Evolutionary conservation across 345 rosid genomes (phyloP), one percentile per base, ranked within the genome.

Genomic region (Eucalyptus guilfoylei): DNA sequence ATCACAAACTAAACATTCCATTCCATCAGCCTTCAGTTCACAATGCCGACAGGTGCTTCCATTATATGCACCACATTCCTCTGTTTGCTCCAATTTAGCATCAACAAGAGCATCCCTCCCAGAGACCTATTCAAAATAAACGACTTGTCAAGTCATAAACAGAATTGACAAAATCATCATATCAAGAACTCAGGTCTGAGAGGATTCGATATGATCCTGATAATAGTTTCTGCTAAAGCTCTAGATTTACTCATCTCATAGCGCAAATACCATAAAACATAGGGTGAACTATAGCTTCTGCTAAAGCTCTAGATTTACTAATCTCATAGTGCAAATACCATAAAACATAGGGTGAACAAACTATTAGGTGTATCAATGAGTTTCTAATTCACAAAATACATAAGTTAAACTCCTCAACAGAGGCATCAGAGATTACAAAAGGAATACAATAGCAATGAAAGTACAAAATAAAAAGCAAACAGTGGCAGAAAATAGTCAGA

Each of bases 1-100:
- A 93, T 96, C 97, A 90, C 99, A 98, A 34, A 96, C 95, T 91
- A 98, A 93, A 89, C 94, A 94, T 86, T 94, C 93, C 91, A 86
- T 92, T 88, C 91, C 96, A 85, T 91, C 95, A 90, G 97, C 97
- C 83, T 94, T 95, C 87, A 90, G 92, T 90, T 95, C 96, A 91
- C 99, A 97, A 49, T 85, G 90, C 90, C 93, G 93, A 93, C 96
- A 95, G 89, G 91, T 88, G 92, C 95, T 91, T 64, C 88, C 91
- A 87, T 89, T 92, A 91, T 87, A 88, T 47, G 86, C 90, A 76
- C 90, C 87, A 87, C 90, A 89, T 45, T 91, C 92, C 81, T 90
- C 94, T 76, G 89, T 88, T 91, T 86, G 92, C 92, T 95, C 96
- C 83, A 37, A 86, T 89, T 94, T 93, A 86, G 91, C 93, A 93